Evolutionary conservation across 106 monocot species (phyloP).

Genomic region (Platanthera zijinensis): DNA sequence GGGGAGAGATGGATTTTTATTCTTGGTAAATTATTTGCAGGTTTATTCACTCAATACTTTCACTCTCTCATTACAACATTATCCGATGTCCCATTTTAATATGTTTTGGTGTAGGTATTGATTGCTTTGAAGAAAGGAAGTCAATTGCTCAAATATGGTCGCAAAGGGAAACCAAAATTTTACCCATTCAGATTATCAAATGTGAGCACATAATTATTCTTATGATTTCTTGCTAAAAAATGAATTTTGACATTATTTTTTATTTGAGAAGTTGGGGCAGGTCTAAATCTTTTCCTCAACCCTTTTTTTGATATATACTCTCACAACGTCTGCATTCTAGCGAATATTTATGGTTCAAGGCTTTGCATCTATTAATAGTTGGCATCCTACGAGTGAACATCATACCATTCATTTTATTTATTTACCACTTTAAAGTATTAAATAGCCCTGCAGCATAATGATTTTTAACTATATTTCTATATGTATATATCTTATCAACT

Average conservation of each 20-base stretch:
- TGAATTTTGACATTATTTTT: neutral
- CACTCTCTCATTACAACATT: neutral
- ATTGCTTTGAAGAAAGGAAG: slow-evolving; percentile 87
- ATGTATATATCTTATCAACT: too few relatives aligned
- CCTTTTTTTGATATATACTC: neutral
- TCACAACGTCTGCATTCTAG: too few relatives aligned
- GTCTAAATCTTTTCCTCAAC: neutral
- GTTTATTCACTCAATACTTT: neutral
- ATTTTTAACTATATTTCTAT: too few relatives aligned
- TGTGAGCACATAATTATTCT: slow-evolving; percentile 31
- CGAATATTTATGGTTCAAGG: too few relatives aligned
- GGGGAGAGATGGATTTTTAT: too few relatives aligned
- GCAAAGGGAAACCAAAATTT: slow-evolving; percentile 87
- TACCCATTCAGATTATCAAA: slow-evolving; percentile 69
- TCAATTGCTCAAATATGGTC: slow-evolving; percentile 77
- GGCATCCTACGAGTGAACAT: too few relatives aligned
- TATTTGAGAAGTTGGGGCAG: neutral
- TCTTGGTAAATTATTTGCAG: neutral
- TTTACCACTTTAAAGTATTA: too few relatives aligned
- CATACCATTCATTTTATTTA: too few relatives aligned
- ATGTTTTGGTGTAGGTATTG: slow-evolving; percentile 39
- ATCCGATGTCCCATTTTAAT: neutral
- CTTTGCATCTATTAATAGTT: too few relatives aligned
- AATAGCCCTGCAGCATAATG: too few relatives aligned
- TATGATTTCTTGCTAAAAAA: neutral